Conservation (phyloP, 768 basidiomycete genomes). For the Coprinellus aureogranulatus region DNA sequence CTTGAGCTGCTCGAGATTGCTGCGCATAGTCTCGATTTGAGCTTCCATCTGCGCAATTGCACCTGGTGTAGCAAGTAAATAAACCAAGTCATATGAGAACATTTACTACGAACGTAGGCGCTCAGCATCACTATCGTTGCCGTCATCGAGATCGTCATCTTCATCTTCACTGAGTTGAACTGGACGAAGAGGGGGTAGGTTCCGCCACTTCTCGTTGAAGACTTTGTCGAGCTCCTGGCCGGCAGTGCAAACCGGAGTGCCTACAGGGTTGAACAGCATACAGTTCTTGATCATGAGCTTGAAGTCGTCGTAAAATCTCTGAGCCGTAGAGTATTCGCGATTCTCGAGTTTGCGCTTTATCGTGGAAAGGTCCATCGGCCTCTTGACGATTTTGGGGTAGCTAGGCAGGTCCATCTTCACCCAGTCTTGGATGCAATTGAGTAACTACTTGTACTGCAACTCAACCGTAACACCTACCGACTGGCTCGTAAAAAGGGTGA, state of each 20-base stretch:
- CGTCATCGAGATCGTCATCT: constrained; percentile 58
- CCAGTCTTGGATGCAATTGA: constrained; percentile 58
- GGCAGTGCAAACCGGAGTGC: constrained; percentile 82
- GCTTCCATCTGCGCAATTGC: constrained; percentile 75
- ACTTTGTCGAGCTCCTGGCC: constrained; percentile 81
- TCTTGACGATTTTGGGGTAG: constrained; percentile 87
- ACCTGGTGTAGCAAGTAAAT: constrained; percentile 40
- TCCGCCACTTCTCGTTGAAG: constrained; percentile 92
- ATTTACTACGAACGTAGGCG: constrained; percentile 57
- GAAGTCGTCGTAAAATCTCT: constrained; percentile 87
- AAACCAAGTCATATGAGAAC: too few relatives aligned
- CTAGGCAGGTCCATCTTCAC: constrained; percentile 74
- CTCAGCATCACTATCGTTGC: constrained; percentile 63
- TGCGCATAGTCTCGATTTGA: constrained; percentile 76
- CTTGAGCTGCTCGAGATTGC: constrained; percentile 64
- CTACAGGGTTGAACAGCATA: constrained; percentile 85
- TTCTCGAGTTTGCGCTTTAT: constrained; percentile 84
- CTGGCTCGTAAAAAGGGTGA: constrained; percentile 88
- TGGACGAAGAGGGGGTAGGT: constrained; percentile 56
- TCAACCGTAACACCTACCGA: constrained; percentile 85
- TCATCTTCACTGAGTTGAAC: constrained; percentile 63
- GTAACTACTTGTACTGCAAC: constrained; percentile 7
- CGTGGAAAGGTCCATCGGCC: constrained; percentile 92
- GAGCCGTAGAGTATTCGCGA: constrained; percentile 71
- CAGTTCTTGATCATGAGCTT: constrained; percentile 95